Conservation (phyloP, 495 filamentous ascomycete species). For the Daldinia concentrica region DNA sequence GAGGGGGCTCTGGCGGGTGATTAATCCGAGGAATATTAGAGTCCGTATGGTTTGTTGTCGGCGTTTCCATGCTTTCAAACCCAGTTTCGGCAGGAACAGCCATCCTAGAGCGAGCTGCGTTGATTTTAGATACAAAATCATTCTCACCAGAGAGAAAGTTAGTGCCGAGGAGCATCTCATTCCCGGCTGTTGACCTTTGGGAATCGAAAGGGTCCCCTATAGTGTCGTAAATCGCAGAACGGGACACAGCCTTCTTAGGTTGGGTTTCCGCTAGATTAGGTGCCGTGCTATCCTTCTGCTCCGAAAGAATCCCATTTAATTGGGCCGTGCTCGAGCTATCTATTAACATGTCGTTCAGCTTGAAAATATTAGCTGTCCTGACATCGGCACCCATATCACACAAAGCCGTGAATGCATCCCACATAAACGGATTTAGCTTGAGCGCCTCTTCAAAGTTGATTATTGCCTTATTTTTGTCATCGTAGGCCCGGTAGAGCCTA, state of each 20-base stretch:
- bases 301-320: slow-evolving; percentile 33
- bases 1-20: slow-evolving; percentile 65
- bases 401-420: slow-evolving; percentile 93
- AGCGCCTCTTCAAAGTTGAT: slow-evolving; percentile 86
- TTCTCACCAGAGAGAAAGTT: slow-evolving; percentile 52
- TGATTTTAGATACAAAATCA: slow-evolving; percentile 55
- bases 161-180: slow-evolving; percentile 47
- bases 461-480: slow-evolving; percentile 81
- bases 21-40: slow-evolving; percentile 48
- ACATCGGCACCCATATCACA: slow-evolving; percentile 74
- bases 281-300: slow-evolving; percentile 45
- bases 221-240: slow-evolving; percentile 50
- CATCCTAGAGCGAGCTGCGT: slow-evolving; percentile 50
- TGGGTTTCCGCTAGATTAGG: slow-evolving; percentile 45
- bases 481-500: slow-evolving; percentile 83
- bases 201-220: slow-evolving; percentile 55
- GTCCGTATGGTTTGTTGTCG: slow-evolving; percentile 48
- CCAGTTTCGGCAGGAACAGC: slow-evolving; percentile 35
- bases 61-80: slow-evolving; percentile 54
- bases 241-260: slow-evolving; percentile 49
- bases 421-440: slow-evolving; percentile 94
- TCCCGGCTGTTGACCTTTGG: slow-evolving; percentile 48
- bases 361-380: slow-evolving; percentile 84
- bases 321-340: slow-evolving; percentile 50
- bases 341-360: slow-evolving; percentile 63